Percentiles rank a stretch among this genome's conserved stretches.
phyloP scores from a whole-genome alignment of 1,139 yeast species.

The Magnusiomyces starmeri region DNA sequence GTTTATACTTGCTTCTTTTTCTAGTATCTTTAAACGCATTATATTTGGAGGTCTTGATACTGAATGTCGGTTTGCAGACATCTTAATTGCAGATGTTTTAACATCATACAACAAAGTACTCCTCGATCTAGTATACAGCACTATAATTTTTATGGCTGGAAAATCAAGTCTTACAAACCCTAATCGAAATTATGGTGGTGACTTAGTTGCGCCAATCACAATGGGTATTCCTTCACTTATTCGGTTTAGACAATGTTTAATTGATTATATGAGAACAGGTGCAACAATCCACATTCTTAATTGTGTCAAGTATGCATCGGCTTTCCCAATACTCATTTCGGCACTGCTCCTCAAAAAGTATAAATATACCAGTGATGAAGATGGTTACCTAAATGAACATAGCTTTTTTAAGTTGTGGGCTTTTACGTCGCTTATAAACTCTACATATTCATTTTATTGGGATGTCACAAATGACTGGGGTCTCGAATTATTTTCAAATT shows the following conservation, averaged over 20 bases:
- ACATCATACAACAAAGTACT: conserved; percentile 72
- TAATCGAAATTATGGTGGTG: conserved; percentile 32
- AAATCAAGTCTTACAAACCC: conserved; percentile 29
- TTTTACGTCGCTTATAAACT: conserved; percentile 49
- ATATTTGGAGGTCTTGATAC: conserved; percentile 47
- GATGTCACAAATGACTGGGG: conserved; percentile 89
- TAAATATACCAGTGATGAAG: conserved; percentile 16
- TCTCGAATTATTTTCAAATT: conserved; percentile 38
- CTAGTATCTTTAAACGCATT: conserved; percentile 45
- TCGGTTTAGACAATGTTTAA: conserved; percentile 72
- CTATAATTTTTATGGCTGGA: conserved; percentile 36
- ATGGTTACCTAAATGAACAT: conserved; percentile 23
- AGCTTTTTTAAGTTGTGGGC: conserved; percentile 42
- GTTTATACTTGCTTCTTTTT: neutral
- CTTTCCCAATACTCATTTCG: conserved; percentile 53
- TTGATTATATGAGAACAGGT: conserved; percentile 51
- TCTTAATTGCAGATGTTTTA: conserved; percentile 69
- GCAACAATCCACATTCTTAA: conserved; percentile 56
- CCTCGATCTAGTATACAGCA: conserved; percentile 54
- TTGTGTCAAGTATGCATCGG: conserved; percentile 63
- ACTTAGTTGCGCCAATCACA: conserved; percentile 43
- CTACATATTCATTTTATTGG: conserved; percentile 79
- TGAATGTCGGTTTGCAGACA: conserved; percentile 61
- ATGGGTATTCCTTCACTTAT: conserved; percentile 60
- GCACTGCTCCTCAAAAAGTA: conserved; percentile 22